Base-by-base conservation (phyloP, 129 eudicot genomes). In the Smallanthus sonchifolius region DNA sequence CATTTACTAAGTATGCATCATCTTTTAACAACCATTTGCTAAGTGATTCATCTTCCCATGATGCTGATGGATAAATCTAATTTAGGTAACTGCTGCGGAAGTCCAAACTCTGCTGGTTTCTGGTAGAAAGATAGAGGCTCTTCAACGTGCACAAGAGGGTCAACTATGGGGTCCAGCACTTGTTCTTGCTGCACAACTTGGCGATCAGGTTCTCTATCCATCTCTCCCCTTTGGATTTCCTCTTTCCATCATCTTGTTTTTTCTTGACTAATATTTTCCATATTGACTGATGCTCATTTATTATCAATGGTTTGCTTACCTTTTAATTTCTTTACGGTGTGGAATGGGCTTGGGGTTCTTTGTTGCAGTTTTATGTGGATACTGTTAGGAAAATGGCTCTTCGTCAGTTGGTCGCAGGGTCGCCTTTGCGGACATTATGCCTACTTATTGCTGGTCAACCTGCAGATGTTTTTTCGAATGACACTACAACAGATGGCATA, bases 371-470 rank as follows among this genome's bases (percentile, higher is more conserved):
- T 66, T 91, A 94, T 80, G 89, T 80, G 67, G 93, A 91, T 13
- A 86, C 97, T 63, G 89, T 94, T 35, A 94, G 90, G 81, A 89
- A 87, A 69, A 91, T 94, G 97, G 99, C 97, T 70, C 84, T 88
- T 75, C 65, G 77, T 48, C 99, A 91, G 82, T 81, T 94, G 69
- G 89, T 84, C 74, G 88, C 96, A 10, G 99, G 97, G 16, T 85
- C 99, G 51, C 97, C 99, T 62, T 88, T 94, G 89, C 86, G 99
- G 76, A 94, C 99, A 7, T 79, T 94, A 83, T 94, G 97, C 83
- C 90, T 94, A 32, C 83, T 94, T 63, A 94, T 94, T 76, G 99
- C 97, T 35, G 95, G 92, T 71, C 95, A 91, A 74, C 97, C 99
- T 11, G 88, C 86, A 24, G 99, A 88, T 69, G 99, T 91, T 36